Evolutionary conservation across 2,329 filamentous ascomycete species (phyloP).

Genomic region (Phaeosphaeriaceae sp.): DNA sequence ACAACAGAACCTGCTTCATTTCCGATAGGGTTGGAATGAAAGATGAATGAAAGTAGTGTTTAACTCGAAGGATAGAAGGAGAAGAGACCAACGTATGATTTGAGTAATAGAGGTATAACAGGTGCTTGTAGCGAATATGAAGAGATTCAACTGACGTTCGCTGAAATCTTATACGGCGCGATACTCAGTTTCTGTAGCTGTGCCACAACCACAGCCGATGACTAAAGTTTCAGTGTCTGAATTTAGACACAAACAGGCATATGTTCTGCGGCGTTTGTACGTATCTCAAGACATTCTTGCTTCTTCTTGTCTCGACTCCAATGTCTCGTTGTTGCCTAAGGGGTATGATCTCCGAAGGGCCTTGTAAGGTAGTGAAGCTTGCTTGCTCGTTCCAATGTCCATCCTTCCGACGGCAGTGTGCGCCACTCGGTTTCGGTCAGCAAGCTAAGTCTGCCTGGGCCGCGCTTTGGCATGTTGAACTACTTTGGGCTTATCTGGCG

Average conservation of each 20-base stretch:
- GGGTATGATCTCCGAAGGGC: neutral
- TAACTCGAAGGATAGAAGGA: neutral
- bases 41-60: slow-evolving; percentile 1
- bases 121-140: neutral
- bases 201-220: neutral
- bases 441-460: neutral
- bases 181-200: neutral
- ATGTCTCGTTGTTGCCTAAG: slow-evolving; percentile 1
- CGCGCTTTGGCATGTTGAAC: slow-evolving; percentile 1
- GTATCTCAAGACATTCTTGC: slow-evolving; percentile 1
- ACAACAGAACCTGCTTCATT: slow-evolving; percentile 3
- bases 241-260: slow-evolving; percentile 9
- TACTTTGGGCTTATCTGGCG: neutral
- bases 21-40: slow-evolving; percentile 1
- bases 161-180: neutral
- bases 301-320: slow-evolving; percentile 1
- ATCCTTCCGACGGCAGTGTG: neutral
- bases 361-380: neutral
- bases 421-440: slow-evolving; percentile 2
- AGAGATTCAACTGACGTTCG: neutral
- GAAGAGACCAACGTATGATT: neutral
- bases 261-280: slow-evolving; percentile 3
- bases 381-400: neutral
- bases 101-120: neutral
- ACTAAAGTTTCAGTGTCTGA: neutral